These are phyloP conservation scores for Pseudogymnoascus sp. DNA, from an alignment of 2,329 filamentous ascomycete genomes.

Conservation along the genomic window DNA sequence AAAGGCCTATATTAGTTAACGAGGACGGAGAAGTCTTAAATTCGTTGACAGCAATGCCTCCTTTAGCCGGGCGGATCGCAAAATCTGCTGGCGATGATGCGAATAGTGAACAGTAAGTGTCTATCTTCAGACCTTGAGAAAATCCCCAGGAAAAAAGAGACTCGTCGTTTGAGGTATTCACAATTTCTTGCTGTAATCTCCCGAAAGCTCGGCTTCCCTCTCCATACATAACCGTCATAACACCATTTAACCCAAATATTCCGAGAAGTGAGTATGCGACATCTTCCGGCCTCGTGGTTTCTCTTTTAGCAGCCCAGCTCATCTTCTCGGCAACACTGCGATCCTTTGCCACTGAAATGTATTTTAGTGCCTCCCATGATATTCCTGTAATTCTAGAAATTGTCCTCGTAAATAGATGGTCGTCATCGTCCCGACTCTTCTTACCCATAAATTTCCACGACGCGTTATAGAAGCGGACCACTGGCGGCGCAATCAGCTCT, in stretches of 20 bases:
- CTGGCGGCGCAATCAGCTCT: slow-evolving; percentile 13
- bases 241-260: slow-evolving; percentile 35
- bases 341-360: not conserved
- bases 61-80: not conserved
- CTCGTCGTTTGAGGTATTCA: slow-evolving; percentile 30
- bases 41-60: not conserved
- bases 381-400: not conserved
- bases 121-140: not conserved
- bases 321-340: slow-evolving; percentile 31
- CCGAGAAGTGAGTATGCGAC: slow-evolving; percentile 39
- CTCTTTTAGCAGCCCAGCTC: slow-evolving; percentile 34
- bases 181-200: slow-evolving; percentile 32
- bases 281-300: slow-evolving; percentile 33
- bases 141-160: slow-evolving; percentile 27
- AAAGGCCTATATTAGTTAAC: not conserved
- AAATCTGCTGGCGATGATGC: slow-evolving; percentile 10
- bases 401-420: not conserved
- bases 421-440: not conserved
- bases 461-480: slow-evolving; percentile 10
- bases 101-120: not conserved
- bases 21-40: not conserved
- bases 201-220: slow-evolving; percentile 30
- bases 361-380: not conserved
- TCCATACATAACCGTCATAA: slow-evolving; percentile 38
- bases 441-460: slow-evolving; percentile 7